Percentiles rank a stretch among this genome's conserved stretches.
These are phyloP conservation scores for Camellia lanceoleosa DNA, from an alignment of 148 eudicot genomes.

Conservation along the genomic window DNA sequence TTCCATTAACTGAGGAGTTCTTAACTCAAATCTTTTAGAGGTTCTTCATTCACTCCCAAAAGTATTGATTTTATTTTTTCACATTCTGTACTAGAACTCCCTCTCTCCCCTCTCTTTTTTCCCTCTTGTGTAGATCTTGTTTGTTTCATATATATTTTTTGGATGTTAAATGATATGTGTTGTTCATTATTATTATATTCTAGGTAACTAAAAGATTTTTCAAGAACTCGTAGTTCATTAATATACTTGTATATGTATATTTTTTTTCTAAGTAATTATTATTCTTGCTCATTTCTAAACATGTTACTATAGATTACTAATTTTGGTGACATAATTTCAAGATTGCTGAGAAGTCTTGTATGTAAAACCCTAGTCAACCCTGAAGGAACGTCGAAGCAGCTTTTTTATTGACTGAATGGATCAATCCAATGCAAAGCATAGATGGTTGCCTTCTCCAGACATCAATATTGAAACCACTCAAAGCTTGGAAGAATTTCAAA, in stretches of 20 bases:
- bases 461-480: background rate
- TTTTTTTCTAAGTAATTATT: no score
- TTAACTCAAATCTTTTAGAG: background rate
- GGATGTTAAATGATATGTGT: background rate
- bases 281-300: background rate
- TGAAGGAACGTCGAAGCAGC: constrained; percentile 48
- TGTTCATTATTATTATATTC: background rate
- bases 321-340: background rate
- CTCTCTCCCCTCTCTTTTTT: background rate
- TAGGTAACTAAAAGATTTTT: background rate
- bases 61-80: no score
- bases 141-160: background rate
- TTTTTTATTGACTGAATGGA: constrained; percentile 31
- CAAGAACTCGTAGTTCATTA: background rate
- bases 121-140: no score
- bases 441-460: background rate
- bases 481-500: background rate
- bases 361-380: background rate
- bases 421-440: no score
- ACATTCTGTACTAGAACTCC: no score
- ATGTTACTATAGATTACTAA: background rate
- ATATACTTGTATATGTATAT: background rate
- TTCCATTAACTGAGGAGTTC: no score
- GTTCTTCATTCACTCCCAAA: background rate
- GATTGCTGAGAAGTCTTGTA: no score